phyloP scores from a whole-genome alignment of 75 land plant species.

The Pseudotsuga menziesii region DNA sequence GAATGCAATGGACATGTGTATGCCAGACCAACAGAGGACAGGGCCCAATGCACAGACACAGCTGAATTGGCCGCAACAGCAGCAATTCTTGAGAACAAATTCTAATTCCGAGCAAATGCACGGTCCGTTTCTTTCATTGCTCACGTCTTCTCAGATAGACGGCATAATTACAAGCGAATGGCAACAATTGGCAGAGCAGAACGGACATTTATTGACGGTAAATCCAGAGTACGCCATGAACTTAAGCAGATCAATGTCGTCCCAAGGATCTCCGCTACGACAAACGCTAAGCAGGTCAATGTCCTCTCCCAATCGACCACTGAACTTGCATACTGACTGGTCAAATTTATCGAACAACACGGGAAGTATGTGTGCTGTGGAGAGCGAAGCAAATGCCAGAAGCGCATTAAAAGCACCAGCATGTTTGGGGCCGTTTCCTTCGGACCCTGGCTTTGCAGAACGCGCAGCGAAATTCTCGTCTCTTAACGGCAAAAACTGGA shows the following conservation, averaged over 20 bases:
- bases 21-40: not conserved
- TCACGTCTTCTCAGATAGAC: not conserved
- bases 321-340: conserved; percentile 6
- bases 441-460: conserved; percentile 68
- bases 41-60: not conserved
- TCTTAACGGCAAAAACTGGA: conserved; percentile 38
- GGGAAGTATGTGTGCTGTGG: not conserved
- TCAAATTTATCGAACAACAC: conserved; percentile 1
- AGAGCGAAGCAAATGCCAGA: not conserved
- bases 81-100: not conserved
- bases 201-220: not conserved
- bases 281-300: not conserved
- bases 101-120: not conserved
- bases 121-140: not conserved
- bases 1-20: not conserved
- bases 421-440: conserved; percentile 29
- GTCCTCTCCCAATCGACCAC: not conserved
- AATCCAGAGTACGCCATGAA: not conserved
- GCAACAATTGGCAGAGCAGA: not conserved
- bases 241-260: too few species aligned
- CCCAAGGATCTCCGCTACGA: not conserved
- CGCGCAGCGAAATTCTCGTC: conserved; percentile 60
- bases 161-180: not conserved
- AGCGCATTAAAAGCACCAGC: conserved; percentile 16
- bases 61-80: conserved; percentile 3